Conservation (phyloP, 2,329 filamentous ascomycete genomes). For the Penicillium sp. region DNA sequence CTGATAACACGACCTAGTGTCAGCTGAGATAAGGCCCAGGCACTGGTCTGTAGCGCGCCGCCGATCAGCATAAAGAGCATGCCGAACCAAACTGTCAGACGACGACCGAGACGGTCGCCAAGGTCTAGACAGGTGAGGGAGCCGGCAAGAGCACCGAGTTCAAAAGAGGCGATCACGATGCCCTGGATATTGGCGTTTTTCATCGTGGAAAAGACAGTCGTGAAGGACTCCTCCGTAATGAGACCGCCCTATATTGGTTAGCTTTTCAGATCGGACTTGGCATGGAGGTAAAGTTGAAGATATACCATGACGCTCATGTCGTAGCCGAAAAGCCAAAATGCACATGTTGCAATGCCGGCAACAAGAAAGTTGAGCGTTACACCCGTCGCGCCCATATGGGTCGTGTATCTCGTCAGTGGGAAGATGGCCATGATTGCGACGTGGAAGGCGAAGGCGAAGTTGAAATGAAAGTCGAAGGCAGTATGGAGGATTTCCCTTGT, state of each 20-base stretch:
- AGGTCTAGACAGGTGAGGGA: constrained; percentile 37
- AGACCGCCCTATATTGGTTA: not conserved
- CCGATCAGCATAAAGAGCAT: constrained; percentile 13
- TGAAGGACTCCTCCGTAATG: constrained; percentile 17
- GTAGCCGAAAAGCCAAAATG: constrained; percentile 22
- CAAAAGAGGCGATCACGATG: constrained; percentile 40
- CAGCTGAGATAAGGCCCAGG: constrained; percentile 9
- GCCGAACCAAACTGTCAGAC: constrained; percentile 31
- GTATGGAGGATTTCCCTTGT: not conserved
- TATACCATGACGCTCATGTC: constrained; percentile 18
- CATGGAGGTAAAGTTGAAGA: not conserved
- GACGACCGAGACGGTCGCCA: constrained; percentile 35
- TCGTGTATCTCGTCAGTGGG: not conserved
- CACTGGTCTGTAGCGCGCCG: constrained; percentile 8
- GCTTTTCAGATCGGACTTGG: not conserved
- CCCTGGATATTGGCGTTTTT: constrained; percentile 23
- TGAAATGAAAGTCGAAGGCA: not conserved
- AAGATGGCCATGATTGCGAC: not conserved
- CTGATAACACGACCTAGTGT: constrained; percentile 2
- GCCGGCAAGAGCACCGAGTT: constrained; percentile 39
- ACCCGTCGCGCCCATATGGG: constrained; percentile 3
- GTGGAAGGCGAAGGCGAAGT: not conserved
- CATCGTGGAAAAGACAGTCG: constrained; percentile 13
- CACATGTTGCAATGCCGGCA: constrained; percentile 15
- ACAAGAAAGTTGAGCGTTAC: constrained; percentile 9